Conservation (phyloP, 2,329 filamentous ascomycete genomes). For the Paraphaeosphaeria minitans region DNA sequence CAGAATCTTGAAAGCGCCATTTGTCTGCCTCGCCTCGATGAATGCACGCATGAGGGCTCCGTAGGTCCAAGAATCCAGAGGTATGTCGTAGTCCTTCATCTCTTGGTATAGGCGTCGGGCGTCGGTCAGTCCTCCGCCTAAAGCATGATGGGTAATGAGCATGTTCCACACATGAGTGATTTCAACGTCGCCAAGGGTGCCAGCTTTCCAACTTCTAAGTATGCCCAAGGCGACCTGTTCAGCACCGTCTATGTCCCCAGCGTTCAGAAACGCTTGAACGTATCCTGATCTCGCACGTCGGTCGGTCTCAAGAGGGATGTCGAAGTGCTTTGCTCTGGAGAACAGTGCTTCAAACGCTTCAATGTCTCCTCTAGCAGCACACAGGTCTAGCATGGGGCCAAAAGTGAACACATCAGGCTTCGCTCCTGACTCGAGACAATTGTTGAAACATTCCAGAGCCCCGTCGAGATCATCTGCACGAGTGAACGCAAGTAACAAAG, state of each 20-base stretch:
- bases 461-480: constrained; percentile 70
- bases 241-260: constrained; percentile 52
- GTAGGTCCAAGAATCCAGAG: constrained; percentile 63
- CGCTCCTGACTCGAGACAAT: constrained; percentile 57
- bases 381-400: constrained; percentile 74
- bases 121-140: constrained; percentile 62
- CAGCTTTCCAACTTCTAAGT: constrained; percentile 51
- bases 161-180: constrained; percentile 77
- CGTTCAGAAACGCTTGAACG: constrained; percentile 64
- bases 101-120: constrained; percentile 59
- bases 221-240: constrained; percentile 62
- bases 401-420: constrained; percentile 69
- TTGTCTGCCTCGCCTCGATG: constrained; percentile 57
- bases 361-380: constrained; percentile 73
- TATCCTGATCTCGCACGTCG: constrained; percentile 49
- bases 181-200: constrained; percentile 52
- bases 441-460: constrained; percentile 67
- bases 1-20: constrained; percentile 61
- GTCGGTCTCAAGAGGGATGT: constrained; percentile 28
- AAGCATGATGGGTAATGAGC: constrained; percentile 71
- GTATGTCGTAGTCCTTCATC: constrained; percentile 60
- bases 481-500: constrained; percentile 72
- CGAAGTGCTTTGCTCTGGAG: constrained; percentile 61
- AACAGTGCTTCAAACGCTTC: constrained; percentile 70
- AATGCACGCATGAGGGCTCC: constrained; percentile 65